phyloP scores from a whole-genome alignment of 805 yeast species.

The Ogataea methylovora region DNA sequence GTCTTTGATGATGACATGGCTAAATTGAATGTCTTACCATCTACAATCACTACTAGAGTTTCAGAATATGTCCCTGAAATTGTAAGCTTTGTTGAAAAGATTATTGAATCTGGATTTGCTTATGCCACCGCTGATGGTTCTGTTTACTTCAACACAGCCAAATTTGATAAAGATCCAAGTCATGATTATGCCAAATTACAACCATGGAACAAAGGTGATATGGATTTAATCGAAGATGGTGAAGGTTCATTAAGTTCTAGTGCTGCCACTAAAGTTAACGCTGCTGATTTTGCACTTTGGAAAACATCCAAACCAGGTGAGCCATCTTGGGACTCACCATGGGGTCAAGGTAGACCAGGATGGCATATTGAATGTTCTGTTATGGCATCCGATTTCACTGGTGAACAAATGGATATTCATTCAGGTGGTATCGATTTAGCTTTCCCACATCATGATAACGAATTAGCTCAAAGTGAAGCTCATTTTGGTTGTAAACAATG shows the following conservation, averaged over 20 bases:
- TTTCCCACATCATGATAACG: constrained; percentile 98
- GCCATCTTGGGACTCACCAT: constrained; percentile 90
- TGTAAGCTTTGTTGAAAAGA: constrained; percentile 65
- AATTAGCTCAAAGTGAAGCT: constrained; percentile 95
- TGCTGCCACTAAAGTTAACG: constrained; percentile 54
- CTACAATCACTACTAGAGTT: constrained; percentile 85
- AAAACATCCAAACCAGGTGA: constrained; percentile 95
- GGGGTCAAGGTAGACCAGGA: constrained; percentile 98
- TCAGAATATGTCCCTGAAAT: constrained; percentile 95
- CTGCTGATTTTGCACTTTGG: constrained; percentile 95
- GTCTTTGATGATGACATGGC: constrained; percentile 83
- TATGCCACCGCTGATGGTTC: constrained; percentile 81
- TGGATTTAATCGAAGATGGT: constrained; percentile 83
- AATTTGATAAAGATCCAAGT: constrained; percentile 61
- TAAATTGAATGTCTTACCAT: constrained; percentile 73
- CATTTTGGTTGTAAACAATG: constrained; percentile 84
- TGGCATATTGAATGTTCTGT: constrained; percentile 99
- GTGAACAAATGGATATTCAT: constrained; percentile 83
- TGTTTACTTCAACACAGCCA: constrained; percentile 88
- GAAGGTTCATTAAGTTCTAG: constrained; percentile 69
- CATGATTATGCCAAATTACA: constrained; percentile 94
- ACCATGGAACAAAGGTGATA: constrained; percentile 94
- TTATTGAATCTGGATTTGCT: constrained; percentile 76
- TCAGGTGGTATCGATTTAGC: constrained; percentile 97
- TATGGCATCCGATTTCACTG: constrained; percentile 90